Evolutionary conservation across 139 green algal species (phyloP).

Genomic region (Penium margaritaceum): DNA sequence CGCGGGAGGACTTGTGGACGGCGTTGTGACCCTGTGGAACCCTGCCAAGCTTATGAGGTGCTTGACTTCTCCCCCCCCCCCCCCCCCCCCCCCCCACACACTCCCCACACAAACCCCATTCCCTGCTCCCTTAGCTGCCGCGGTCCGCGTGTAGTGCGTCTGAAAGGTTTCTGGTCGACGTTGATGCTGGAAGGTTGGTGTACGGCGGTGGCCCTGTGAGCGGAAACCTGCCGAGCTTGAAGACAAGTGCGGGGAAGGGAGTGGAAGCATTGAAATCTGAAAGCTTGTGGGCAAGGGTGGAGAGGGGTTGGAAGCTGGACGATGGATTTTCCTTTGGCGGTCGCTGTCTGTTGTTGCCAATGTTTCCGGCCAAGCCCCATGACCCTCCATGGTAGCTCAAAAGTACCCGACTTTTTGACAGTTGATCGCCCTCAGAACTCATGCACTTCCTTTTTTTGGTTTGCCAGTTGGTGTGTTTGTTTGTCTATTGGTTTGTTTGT

Average conservation of each 20-base stretch:
- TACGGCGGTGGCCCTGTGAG: neutral
- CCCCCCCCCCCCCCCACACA: too few relatives aligned
- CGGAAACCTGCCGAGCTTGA: too few relatives aligned
- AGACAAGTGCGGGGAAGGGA: too few relatives aligned
- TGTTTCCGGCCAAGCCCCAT: neutral
- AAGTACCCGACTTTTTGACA: neutral
- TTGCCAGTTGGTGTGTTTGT: neutral
- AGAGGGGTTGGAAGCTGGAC: too few relatives aligned
- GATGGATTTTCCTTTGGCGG: too few relatives aligned
- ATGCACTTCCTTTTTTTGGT: neutral
- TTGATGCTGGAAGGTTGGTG: neutral
- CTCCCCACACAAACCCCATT: too few relatives aligned
- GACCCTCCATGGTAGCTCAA: neutral
- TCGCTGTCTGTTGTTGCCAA: too few relatives aligned
- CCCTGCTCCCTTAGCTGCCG: too few relatives aligned
- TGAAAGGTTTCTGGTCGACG: neutral
- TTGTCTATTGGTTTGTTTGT: neutral
- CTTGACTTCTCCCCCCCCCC: too few relatives aligned
- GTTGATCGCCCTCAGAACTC: neutral
- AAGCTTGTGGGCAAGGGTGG: too few relatives aligned
- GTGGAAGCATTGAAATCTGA: too few relatives aligned
- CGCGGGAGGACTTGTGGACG: slow-evolving; percentile 84
- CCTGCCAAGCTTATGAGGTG: slow-evolving; percentile 65
- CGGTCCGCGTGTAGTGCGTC: too few relatives aligned
- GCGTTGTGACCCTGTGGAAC: slow-evolving; percentile 84